phyloP scores from a whole-genome alignment of 2,329 filamentous ascomycete genomes.

The Cladosporium phlei region DNA sequence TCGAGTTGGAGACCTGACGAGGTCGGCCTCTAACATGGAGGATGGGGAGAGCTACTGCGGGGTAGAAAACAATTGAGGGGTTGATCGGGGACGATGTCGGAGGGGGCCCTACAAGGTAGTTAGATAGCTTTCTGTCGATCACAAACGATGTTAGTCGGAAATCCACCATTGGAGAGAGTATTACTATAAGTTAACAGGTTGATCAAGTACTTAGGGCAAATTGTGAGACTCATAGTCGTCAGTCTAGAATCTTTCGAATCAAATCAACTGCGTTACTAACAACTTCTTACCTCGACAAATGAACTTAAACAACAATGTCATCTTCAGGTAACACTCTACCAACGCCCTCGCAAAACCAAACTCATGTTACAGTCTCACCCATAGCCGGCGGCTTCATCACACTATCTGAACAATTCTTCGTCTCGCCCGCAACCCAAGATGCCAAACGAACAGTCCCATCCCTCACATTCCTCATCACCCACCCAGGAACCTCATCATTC shows the following conservation, averaged over 20 bases:
- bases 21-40: no score
- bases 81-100: slow-evolving; percentile 2
- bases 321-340: slow-evolving; percentile 17
- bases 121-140: no score
- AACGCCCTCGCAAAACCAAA: slow-evolving; percentile 20
- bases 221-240: no score
- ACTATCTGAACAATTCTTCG: slow-evolving; percentile 26
- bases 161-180: no score
- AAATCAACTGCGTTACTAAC: no score
- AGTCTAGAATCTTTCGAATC: no score
- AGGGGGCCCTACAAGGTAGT: no score
- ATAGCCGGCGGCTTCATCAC: slow-evolving; percentile 31
- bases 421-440: slow-evolving; percentile 35
- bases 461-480: slow-evolving; percentile 50
- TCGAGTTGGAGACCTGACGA: no score
- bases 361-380: slow-evolving; percentile 28
- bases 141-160: no score
- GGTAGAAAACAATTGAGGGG: slow-evolving; percentile 12
- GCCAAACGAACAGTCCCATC: slow-evolving; percentile 49
- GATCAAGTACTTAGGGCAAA: no score
- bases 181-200: no score
- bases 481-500: slow-evolving; percentile 32
- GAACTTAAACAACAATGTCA: slow-evolving; percentile 8
- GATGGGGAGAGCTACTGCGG: slow-evolving; percentile 9
- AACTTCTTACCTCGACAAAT: no score